A percentile compares a stretch with the other conserved stretches of the same genome.
phyloP scores from a whole-genome alignment of 1,139 yeast genomes.

The Blastobotrys capitulatus region DNA sequence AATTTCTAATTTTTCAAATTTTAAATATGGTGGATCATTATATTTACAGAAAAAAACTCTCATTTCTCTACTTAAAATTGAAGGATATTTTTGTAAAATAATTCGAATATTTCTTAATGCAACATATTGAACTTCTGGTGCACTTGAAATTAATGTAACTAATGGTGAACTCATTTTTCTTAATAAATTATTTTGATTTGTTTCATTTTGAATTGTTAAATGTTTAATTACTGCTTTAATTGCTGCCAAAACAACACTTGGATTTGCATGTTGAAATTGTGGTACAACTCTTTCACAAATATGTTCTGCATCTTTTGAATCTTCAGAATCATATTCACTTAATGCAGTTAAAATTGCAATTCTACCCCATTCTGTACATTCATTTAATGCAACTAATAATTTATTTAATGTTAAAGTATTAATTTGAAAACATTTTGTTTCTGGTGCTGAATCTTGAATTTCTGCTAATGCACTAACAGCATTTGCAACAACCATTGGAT shows the following conservation, averaged over 20 bases:
- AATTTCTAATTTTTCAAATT: conserved; percentile 87
- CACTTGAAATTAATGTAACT: conserved; percentile 79
- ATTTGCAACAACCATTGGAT: conserved; percentile 93
- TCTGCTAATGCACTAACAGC: conserved; percentile 84
- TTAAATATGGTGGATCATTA: conserved; percentile 90
- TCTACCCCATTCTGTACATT: conserved; percentile 99
- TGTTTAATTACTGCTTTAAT: conserved; percentile 79
- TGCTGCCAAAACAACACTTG: conserved; percentile 87
- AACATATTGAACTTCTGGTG: conserved; percentile 94
- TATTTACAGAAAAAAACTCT: conserved; percentile 90
- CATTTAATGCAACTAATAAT: conserved; percentile 79
- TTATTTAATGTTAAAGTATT: conserved; percentile 49
- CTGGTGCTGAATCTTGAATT: conserved; percentile 64
- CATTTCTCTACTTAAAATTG: conserved; percentile 68
- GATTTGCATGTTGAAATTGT: conserved; percentile 95
- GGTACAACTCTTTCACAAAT: conserved; percentile 90
- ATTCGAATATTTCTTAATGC: conserved; percentile 89
- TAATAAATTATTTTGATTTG: conserved; percentile 44
- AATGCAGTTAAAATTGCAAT: conserved; percentile 81
- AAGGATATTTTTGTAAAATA: conserved; percentile 83
- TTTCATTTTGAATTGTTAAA: conserved; percentile 46
- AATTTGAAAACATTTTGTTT: conserved; percentile 41
- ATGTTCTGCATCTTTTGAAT: conserved; percentile 66
- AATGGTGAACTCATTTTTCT: conserved; percentile 86
- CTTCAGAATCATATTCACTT: conserved; percentile 55